phyloP scores from a whole-genome alignment of 2,329 filamentous ascomycete species.

The Hansfordia pulvinata region DNA sequence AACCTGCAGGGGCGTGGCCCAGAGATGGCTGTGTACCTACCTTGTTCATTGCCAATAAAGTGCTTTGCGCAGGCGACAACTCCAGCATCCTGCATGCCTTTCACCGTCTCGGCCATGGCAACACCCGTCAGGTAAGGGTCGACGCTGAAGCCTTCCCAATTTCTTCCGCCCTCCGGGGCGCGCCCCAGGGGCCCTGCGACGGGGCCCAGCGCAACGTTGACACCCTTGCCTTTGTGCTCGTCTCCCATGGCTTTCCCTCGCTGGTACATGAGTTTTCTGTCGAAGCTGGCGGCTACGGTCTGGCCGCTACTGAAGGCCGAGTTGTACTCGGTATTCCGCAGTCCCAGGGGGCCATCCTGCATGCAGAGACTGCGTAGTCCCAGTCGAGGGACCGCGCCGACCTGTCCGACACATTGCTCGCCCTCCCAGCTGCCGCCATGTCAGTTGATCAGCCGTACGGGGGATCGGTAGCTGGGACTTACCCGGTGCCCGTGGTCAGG shows the following conservation, averaged over 20 bases:
- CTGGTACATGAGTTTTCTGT: conserved; percentile 55
- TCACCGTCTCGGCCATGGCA: conserved; percentile 58
- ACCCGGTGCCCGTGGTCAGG: conserved; percentile 81
- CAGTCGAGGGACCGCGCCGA: conserved; percentile 54
- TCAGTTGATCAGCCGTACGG: conserved; percentile 1
- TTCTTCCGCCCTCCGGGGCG: conserved; percentile 51
- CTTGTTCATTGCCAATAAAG: conserved; percentile 56
- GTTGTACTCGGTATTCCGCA: conserved; percentile 54
- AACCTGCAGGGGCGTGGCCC: background rate
- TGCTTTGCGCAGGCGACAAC: conserved; percentile 71
- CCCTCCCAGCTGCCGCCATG: conserved; percentile 39
- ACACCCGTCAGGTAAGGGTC: conserved; percentile 65
- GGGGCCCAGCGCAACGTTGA: conserved; percentile 61
- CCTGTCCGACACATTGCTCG: conserved; percentile 67
- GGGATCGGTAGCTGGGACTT: conserved; percentile 17
- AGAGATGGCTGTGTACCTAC: conserved; percentile 13
- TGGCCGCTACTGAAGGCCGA: conserved; percentile 72
- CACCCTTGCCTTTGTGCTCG: conserved; percentile 59
- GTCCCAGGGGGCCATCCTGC: conserved; percentile 73
- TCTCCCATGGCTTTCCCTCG: conserved; percentile 60
- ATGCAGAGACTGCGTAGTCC: conserved; percentile 65
- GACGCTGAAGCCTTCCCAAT: conserved; percentile 60
- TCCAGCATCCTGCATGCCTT: conserved; percentile 68
- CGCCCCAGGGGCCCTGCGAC: conserved; percentile 62
- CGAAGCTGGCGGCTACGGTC: conserved; percentile 74